These are phyloP conservation scores for Hyaloscypha bicolor DNA, from an alignment of 495 filamentous ascomycete genomes.

Conservation along the genomic window DNA sequence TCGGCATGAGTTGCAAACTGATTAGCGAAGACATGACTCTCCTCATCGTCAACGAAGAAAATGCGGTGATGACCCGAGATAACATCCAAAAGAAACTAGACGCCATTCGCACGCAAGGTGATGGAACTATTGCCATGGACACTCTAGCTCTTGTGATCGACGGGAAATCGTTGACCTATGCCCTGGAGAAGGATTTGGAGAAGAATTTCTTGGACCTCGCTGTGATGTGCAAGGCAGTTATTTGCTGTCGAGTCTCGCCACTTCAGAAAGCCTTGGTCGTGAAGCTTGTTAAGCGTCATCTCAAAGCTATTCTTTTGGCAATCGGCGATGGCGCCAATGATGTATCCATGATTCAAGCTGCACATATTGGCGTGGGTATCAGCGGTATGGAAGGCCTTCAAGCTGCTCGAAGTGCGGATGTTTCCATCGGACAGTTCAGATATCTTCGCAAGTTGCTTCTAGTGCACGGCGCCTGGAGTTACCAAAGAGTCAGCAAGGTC, in stretches of 20 bases:
- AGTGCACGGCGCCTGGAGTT: slow-evolving; percentile 97
- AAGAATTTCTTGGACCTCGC: slow-evolving; percentile 93
- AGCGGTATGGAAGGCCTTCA: slow-evolving; percentile 98
- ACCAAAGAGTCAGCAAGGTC: slow-evolving; percentile 93
- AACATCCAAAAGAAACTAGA: slow-evolving; percentile 91
- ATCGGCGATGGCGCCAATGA: slow-evolving; percentile 99
- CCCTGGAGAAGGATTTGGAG: slow-evolving; percentile 91
- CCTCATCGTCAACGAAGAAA: slow-evolving; percentile 93
- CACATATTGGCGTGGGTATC: slow-evolving; percentile 98
- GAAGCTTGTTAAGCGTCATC: slow-evolving; percentile 96
- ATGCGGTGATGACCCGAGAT: slow-evolving; percentile 69
- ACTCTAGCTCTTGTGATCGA: slow-evolving; percentile 95
- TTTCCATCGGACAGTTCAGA: slow-evolving; percentile 95
- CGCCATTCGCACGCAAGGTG: slow-evolving; percentile 74
- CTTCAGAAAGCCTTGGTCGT: slow-evolving; percentile 98
- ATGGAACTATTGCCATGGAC: slow-evolving; percentile 76
- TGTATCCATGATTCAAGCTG: slow-evolving; percentile 99
- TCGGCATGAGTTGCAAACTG: slow-evolving; percentile 99
- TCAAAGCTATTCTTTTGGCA: slow-evolving; percentile 88
- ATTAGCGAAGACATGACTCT: slow-evolving; percentile 99
- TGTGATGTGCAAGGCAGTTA: slow-evolving; percentile 95
- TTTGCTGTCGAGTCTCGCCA: slow-evolving; percentile 99
- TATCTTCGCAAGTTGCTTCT: slow-evolving; percentile 93
- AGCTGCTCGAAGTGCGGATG: slow-evolving; percentile 93
- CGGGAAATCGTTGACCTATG: slow-evolving; percentile 91